Base-by-base conservation (phyloP, 106 monocot species). In the Gastrodia elata region DNA sequence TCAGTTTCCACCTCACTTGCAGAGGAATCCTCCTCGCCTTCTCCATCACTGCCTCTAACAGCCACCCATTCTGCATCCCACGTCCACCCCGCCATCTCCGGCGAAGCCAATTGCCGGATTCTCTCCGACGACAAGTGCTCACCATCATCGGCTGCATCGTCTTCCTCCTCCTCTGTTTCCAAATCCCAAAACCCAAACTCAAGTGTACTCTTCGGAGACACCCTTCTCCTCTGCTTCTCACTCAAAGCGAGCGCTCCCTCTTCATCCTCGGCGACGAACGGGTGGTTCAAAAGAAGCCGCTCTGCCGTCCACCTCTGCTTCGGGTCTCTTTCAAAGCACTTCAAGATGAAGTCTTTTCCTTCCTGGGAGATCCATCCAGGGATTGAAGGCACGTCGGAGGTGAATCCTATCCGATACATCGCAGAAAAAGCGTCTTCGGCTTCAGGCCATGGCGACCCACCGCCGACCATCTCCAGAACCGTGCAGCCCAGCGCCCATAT, bases 401-500 rank as follows among this genome's bases (percentile, higher is more conserved):
- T 69, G 80, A 79, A 85, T 16, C 71, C 87, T 3, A 87, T 28
- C 22, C 22, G 20, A 22, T 52, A 22, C 18, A 52, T 52, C 4
- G 52, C n/a, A 3, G 52, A 18, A 52, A 52, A 18, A n/a, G 52
- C 22, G 22, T 52, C 7, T 5, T 18, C 7, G 7, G 48, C 26
- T 13, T 73, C 83, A 20, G 72, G 74, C 86, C 86, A 89, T 18
- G 89, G 89, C 2, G 76, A 46, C 2, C 76, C 34, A 0, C 84
- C 86, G 8, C 84, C 84, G 27, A 80, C 80, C 92, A 89, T 92
- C 81, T 92, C 92, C 13, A 89, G 43, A 14, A 84, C 65, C 1
- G 80, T 80, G 80, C 92, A 92, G 13, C 89, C 92, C 7, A 89
- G 77, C 1, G 92, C 80, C 92, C 92, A 92, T 16, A 89, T 68